Evolutionary conservation across 2,329 filamentous ascomycete species (phyloP).

Genomic region (Blastomyces parvus): DNA sequence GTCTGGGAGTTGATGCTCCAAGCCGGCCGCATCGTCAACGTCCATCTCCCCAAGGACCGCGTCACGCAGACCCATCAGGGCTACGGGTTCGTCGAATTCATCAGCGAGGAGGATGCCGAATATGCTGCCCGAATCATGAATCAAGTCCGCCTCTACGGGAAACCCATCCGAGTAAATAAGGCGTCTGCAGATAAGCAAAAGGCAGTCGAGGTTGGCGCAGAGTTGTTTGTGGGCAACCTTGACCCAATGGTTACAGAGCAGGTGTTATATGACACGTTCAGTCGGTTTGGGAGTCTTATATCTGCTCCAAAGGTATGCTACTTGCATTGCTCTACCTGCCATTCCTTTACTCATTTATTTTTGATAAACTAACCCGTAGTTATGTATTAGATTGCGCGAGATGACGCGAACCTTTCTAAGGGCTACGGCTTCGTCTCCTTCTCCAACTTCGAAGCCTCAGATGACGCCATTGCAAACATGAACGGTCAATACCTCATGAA

Average conservation of each 20-base stretch:
- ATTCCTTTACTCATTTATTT: not conserved
- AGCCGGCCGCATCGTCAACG: constrained; percentile 92
- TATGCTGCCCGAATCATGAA: constrained; percentile 97
- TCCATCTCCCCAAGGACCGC: constrained; percentile 95
- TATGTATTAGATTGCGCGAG: constrained; percentile 57
- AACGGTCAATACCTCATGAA: constrained; percentile 94
- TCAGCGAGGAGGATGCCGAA: constrained; percentile 87
- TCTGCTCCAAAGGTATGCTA: constrained; percentile 66
- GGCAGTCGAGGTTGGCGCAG: constrained; percentile 83
- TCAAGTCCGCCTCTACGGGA: constrained; percentile 83
- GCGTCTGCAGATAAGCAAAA: constrained; percentile 88
- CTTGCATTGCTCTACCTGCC: not conserved
- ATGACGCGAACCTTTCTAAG: constrained; percentile 80
- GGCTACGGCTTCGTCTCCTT: constrained; percentile 96
- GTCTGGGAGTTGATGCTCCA: constrained; percentile 98
- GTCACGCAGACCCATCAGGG: constrained; percentile 95
- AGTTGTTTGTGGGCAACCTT: constrained; percentile 93
- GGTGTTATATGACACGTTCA: constrained; percentile 89
- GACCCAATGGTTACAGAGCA: constrained; percentile 93
- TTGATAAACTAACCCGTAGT: constrained; percentile 17
- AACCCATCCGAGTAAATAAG: constrained; percentile 95
- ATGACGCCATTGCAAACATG: constrained; percentile 85
- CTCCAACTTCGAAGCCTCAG: constrained; percentile 83
- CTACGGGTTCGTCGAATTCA: constrained; percentile 98
- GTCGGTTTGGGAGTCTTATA: constrained; percentile 77